Evolutionary conservation across 2,329 filamentous ascomycete species (phyloP), one percentile per base, ranked within the genome.

Genomic region (Rugonectria rugulosa): DNA sequence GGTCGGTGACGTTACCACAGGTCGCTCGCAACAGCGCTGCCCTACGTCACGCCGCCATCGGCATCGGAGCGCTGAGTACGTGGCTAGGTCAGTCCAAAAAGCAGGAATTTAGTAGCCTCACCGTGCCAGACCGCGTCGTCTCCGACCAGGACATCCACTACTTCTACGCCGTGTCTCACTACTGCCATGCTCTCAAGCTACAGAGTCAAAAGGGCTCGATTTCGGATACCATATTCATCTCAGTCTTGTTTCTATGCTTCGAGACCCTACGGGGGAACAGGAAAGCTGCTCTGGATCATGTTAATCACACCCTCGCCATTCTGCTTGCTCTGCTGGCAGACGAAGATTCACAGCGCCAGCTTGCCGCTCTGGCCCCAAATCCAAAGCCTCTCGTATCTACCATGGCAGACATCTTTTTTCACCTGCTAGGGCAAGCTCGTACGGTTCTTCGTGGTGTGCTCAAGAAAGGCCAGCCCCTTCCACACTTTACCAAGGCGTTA

Each of bases 251-350:
- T 1, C 42, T 75, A 0, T 67, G 64, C 10, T 75, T 75, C 12
- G 72, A 75, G 26, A 66, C 55, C 0, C 50, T 75, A 0, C 53
- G 71, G 9, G 72, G 69, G 2, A 67, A 70, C 12, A 61, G 56
- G 8, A 71, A 67, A 27, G 68, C 68, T 7, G 72, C 71, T 0
- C 42, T 74, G 14, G 64, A 70, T n/a, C 72, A 75, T 41, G 59
- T 75, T 5, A 74, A 74, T 15, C 73, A 75, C 37, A 72, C 70
- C 0, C 52, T 75, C 9, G 66, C 73, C 8, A 62, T 75, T 4
- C 37, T 75, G 1, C 60, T 75, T 14, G 54, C 66, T 1, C 41
- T 75, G 6, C 9, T 74, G n/a, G 67, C 67, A 0, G 71, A 72
- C 9, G 20, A 42, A 17, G 50, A 64, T 17, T 45, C 57, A 6